Evolutionary conservation across 495 filamentous ascomycete genomes (phyloP).

Genomic region (Cladorrhinum samala): DNA sequence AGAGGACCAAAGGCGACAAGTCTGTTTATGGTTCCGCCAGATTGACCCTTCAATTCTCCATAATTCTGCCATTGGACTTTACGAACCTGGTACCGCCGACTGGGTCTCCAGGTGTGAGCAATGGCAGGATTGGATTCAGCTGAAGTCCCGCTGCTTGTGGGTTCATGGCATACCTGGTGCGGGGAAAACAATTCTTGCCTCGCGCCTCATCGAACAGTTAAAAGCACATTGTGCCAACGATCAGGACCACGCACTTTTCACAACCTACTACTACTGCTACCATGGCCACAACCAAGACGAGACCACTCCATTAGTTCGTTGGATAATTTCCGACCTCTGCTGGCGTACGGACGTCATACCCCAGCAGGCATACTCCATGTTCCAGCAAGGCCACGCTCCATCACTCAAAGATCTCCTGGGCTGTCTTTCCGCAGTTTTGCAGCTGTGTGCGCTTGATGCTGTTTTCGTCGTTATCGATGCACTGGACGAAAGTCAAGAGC

Average conservation of each 20-base stretch:
- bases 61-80: constrained; percentile 7
- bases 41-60: constrained; percentile 9
- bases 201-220: constrained; percentile 26
- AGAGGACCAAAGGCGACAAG: neutral
- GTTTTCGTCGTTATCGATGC: constrained; percentile 29
- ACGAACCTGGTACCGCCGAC: constrained; percentile 22
- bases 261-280: constrained; percentile 34
- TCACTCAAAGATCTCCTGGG: constrained; percentile 5
- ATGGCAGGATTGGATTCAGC: constrained; percentile 21
- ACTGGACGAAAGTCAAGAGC: constrained; percentile 24
- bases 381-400: neutral
- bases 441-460: neutral
- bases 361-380: constrained; percentile 6
- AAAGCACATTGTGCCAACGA: constrained; percentile 13
- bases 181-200: constrained; percentile 35
- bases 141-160: constrained; percentile 23
- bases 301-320: constrained; percentile 24
- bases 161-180: constrained; percentile 36
- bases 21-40: neutral
- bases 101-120: constrained; percentile 20
- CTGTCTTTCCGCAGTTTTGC: neutral
- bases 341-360: constrained; percentile 20
- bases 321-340: constrained; percentile 25
- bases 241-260: neutral
- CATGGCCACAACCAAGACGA: constrained; percentile 32